Evolutionary conservation across 2,329 filamentous ascomycete species (phyloP), one percentile per base, ranked within the genome.

Genomic region (Talaromyces sp.): DNA sequence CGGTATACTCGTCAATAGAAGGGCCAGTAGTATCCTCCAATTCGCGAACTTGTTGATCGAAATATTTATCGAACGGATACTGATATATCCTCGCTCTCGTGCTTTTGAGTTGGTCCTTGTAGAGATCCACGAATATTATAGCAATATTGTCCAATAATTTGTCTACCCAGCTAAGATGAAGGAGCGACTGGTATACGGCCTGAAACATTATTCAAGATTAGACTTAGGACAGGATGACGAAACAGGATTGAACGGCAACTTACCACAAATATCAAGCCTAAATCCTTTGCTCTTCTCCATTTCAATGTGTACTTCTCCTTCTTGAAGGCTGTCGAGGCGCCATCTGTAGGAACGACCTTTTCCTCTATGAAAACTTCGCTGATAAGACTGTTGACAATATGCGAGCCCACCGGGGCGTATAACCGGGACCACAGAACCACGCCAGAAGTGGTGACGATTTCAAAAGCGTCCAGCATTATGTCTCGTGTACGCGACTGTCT

Each of bases 341-440:
- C 85, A 69, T 87, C 86, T 61, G 87, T 83, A 63, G 86, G 82
- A 62, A 85, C 83, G 67, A 86, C 86, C 78, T 91, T 93, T 82
- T 97, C 94, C 80, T 99, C 95, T 74, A 99, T 97, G 77, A 99
- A 97, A 75, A 97, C 92, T 79, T 98, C 93, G 77, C 89, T 89
- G 79, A 99, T 97, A 78, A 99, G 89, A 82, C 87, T 90, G 83
- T 99, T 97, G 83, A 99, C 89, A 69, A 97, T 84, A 71, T 90
- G 88, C 50, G 91, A 86, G 75, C 88, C 93, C 74, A 96, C 88
- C 2, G 90, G 85, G 63, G 89, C 88, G 77, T 94, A 97, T 31
- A 88, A 90, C 76, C 91, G 90, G 67, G 94, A 97, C 95, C 95
- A 99, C 63, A 99, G 87, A 65, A 99, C 95, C 68, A 99, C 93